Base-by-base conservation (phyloP, 2,329 filamentous ascomycete species). In the Claviceps sp. region DNA sequence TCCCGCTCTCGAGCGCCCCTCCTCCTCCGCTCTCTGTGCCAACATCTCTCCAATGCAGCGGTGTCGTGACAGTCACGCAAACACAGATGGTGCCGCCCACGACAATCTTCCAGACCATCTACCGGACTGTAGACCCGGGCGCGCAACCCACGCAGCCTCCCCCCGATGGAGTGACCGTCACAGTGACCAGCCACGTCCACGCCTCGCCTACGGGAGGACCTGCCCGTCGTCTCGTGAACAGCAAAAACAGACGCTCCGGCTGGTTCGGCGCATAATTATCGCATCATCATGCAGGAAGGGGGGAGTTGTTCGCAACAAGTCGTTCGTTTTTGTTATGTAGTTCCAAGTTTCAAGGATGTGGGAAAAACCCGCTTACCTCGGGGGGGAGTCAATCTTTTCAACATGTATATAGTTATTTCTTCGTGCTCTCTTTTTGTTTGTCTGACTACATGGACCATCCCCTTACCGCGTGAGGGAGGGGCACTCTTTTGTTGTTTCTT, bases 61-160 rank as follows among this genome's bases (percentile, higher is more conserved):
- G 52, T 46, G 54, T 60, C 47, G 55, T 60, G 45, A 65, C 66
- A 6, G 66, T 67, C 40, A 67, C 70, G 9, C 61, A 68, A 53
- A 53, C 48, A 1, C 50, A 53, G 34, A 73, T 70, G 1, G 65
- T 70, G 46, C 62, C 63, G 7, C 62, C 69, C 1, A 64, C 62
- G n/a, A 69, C 71, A 1, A 62, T 70, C 8, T 54, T 67, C n/a
- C 67, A 65, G 0, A 62, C 68, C 22, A 66, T 67, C 54, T 62
- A 61, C 47, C 55, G 59, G 24, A 73, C 68, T n/a, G 60, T 70
- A 14, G 67, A 65, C 16, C 20, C 37, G 4, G 26, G 20, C 24
- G 16, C 42, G 13, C 9, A 26, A 11, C 5, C 46, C 6, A 24
- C 40, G 37, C 9, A 38, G 20, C 9, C 42, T n/a, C 20, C 18